Conservation (phyloP, 129 eudicot genomes). For the Lactuca sativa region DNA sequence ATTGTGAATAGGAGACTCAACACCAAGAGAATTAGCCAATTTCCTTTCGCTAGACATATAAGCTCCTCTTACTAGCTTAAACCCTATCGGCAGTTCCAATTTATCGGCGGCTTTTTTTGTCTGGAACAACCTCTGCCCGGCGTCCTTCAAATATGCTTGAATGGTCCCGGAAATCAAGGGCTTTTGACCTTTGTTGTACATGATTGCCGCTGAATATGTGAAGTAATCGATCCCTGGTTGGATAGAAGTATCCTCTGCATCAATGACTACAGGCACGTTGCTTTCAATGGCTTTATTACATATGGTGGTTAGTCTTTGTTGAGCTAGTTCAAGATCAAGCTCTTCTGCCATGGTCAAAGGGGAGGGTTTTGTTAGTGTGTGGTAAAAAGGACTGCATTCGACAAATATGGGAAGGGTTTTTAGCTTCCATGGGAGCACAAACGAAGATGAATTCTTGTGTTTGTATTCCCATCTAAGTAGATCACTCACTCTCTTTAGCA, state of each 20-base stretch:
- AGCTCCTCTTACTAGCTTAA: slow-evolving; percentile 85
- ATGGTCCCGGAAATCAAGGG: slow-evolving; percentile 61
- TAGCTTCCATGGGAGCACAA: slow-evolving; percentile 78
- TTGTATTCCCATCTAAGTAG: slow-evolving; percentile 73
- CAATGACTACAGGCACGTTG: slow-evolving; percentile 61
- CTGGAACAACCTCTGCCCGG: slow-evolving; percentile 47
- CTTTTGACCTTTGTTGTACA: slow-evolving; percentile 33
- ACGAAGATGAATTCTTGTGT: slow-evolving; percentile 38
- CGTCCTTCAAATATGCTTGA: slow-evolving; percentile 75
- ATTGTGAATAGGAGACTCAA: slow-evolving; percentile 71
- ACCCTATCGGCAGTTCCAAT: slow-evolving; percentile 68
- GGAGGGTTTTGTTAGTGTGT: slow-evolving; percentile 51
- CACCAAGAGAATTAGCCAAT: slow-evolving; percentile 54
- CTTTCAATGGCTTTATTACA: slow-evolving; percentile 41
- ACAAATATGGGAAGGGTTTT: slow-evolving; percentile 56
- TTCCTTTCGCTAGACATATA: slow-evolving; percentile 60
- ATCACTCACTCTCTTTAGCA: slow-evolving; percentile 70
- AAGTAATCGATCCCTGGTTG: slow-evolving; percentile 83
- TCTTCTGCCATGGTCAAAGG: slow-evolving; percentile 68
- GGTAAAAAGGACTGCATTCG: slow-evolving; percentile 71
- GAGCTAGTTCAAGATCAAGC: slow-evolving; percentile 52
- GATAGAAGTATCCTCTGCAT: slow-evolving; percentile 77
- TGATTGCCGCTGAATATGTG: slow-evolving; percentile 51
- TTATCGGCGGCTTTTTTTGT: slow-evolving; percentile 65
- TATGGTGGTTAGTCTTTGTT: slow-evolving; percentile 50